Evolutionary conservation across 164 flowering plant genomes (phyloP).

Genomic region (Umbilicus rupestris): DNA sequence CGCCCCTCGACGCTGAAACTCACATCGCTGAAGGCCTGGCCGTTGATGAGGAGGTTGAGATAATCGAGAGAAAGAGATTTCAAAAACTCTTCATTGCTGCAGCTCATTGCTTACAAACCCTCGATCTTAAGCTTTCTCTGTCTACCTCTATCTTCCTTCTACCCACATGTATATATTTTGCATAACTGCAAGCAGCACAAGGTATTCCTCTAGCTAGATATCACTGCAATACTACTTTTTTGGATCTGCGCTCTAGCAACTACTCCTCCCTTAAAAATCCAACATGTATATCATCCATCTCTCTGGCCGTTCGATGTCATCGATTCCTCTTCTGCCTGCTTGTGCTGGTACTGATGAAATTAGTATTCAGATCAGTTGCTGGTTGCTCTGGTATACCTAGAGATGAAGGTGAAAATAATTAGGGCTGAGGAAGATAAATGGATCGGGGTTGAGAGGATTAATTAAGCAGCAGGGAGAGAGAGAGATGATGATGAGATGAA

Average conservation of each 20-base stretch:
- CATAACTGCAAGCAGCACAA: no score
- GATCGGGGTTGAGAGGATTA: no score
- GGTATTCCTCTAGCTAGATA: no score
- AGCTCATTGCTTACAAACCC: conserved; percentile 10
- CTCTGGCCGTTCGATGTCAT: no score
- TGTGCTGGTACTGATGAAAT: not conserved
- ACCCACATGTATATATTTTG: no score
- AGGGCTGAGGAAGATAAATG: not conserved
- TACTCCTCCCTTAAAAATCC: no score
- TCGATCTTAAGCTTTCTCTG: not conserved
- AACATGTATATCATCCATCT: no score
- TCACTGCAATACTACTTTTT: no score
- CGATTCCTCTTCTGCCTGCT: no score
- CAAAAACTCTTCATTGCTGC: conserved; percentile 63
- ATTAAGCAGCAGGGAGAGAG: no score
- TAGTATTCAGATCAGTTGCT: not conserved
- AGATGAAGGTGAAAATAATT: not conserved
- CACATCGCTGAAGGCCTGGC: conserved; percentile 97
- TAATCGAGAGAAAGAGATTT: conserved; percentile 87
- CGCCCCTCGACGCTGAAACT: conserved; percentile 96
- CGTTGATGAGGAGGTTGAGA: conserved; percentile 89
- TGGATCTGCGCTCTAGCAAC: no score
- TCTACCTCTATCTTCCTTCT: not conserved
- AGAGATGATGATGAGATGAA: not conserved
- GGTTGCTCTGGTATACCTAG: not conserved